Base-by-base conservation (phyloP, 495 filamentous ascomycete genomes). In the Sabuloglossum arenarium region DNA sequence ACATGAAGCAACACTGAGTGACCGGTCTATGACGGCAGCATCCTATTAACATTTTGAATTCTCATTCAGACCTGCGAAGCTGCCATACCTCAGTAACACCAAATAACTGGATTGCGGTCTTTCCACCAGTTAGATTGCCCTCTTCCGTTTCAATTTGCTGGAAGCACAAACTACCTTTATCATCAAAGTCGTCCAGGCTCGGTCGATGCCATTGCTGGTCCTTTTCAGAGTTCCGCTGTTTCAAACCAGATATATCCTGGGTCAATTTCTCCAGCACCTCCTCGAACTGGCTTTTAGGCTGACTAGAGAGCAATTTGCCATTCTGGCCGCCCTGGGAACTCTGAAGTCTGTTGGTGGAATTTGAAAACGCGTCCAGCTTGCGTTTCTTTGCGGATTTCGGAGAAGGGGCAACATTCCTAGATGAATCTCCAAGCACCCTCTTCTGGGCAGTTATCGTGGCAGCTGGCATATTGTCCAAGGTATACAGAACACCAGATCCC, bases 91-190 rank as follows among this genome's bases (percentile, higher is more conserved):
- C 86, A n/a, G 90, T 96, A n/a, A 96, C 87, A 61, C 91, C 91
- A 67, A 96, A 99, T 14, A 99, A 75, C 68, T 86, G 87, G 58
- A 97, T 75, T 0, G 85, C 78, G 1, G 84, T 71, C 62, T 76
- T 80, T 19, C 84, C 85, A 58, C 81, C 80, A 66, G 75, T 62
- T 6, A 95, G 60, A 2, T 76, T 80, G 21, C 91, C 89, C 67
- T 97, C 90, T 61, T 97, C 90, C 4, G 79, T 83, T 60, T 99
- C 91, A 65, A 99, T 97, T 64, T 93, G 85, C 68, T 97, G 91
- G 67, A 97, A 97, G 63, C 75, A 79, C 11, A 99, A 73, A 45
- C 91, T 78, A 47, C 67, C 82, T 29, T 70, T 61, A n/a, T 81
- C 76, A 58, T 90, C 70, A 65, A 89, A 95, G 49, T 76, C 73